Base-by-base conservation (phyloP, 1,139 yeast species). In the Zygosaccharomyces pseudobailii region DNA sequence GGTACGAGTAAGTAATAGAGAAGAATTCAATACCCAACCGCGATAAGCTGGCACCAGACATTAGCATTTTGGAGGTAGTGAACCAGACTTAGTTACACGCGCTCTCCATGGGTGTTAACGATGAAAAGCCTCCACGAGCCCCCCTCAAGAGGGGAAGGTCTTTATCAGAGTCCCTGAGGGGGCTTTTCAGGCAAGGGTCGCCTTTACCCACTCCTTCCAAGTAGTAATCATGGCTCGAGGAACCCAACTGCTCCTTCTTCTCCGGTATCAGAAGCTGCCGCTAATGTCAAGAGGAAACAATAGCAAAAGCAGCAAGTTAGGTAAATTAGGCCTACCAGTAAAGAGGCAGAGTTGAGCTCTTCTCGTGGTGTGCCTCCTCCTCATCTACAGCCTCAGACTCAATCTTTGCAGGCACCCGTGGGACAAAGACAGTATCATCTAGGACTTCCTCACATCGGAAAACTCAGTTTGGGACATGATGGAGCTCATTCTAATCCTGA, bases 101-200 rank as follows among this genome's bases (percentile, higher is more conserved):
- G 17, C 13, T 25, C 31, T 25, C 10, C 30, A 48, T 48, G 51
- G 47, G 45, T 32, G 24, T 20, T 24, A 31, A 34, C 25, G 51
- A 48, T 25, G 51, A 48, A 40, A 48, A 40, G 32, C 31, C 37
- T 21, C 43, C 50, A 34, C 41, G 46, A 32, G 22, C 53, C 5
- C 53, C 59, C 34, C 42, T 51, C 4, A 51, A 51, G 34, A 53
- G 62, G 28, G 47, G 47, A 5, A 56, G 63, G 36, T 61, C 66
- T 2, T 43, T 63, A 13, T 61, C 67, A 6, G 60, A 55, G 41
- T 62, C 66, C 6, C 44, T 63, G 9, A 60, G 58, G 42, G 62
- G 63, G 6, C 48, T 63, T 6, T 63, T 63, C 41, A 61, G 55
- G 42, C 32, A 34, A 37, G 23, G 27, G 28, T 33, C 20, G 24